A percentile compares a stretch with the other conserved stretches of the same genome.
Conservation (phyloP, 2,329 filamentous ascomycete genomes). For the Colletotrichum musae region DNA sequence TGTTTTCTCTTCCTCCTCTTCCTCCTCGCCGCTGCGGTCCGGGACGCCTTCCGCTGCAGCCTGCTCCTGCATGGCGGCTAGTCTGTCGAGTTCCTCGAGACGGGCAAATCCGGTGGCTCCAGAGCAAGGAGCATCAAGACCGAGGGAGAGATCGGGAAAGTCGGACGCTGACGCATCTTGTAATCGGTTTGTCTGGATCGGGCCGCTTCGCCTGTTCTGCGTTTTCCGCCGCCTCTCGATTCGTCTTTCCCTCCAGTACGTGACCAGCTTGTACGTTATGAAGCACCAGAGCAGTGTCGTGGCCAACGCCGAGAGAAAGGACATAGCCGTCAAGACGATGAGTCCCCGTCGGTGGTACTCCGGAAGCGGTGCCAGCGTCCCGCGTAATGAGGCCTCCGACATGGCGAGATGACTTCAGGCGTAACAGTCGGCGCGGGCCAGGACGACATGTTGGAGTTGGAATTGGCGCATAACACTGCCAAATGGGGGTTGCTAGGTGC, state of each 20-base stretch:
- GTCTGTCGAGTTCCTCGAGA: constrained; percentile 22
- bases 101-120: constrained; percentile 13
- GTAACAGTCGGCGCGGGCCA: background rate
- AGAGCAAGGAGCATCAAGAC: constrained; percentile 13
- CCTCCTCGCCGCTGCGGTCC: background rate
- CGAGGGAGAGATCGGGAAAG: constrained; percentile 21
- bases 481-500: background rate
- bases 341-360: constrained; percentile 8
- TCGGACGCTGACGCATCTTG: constrained; percentile 5
- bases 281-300: constrained; percentile 18
- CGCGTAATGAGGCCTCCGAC: constrained; percentile 18
- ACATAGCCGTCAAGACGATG: constrained; percentile 12
- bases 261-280: constrained; percentile 17
- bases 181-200: background rate
- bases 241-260: background rate
- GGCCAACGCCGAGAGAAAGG: background rate
- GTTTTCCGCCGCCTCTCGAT: background rate
- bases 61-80: constrained; percentile 13
- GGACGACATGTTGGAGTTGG: background rate
- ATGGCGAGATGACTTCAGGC: constrained; percentile 7
- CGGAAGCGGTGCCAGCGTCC: constrained; percentile 23
- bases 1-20: background rate
- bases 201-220: background rate
- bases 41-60: background rate
- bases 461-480: background rate